These are phyloP conservation scores for Jaapia argillacea DNA, from an alignment of 768 basidiomycete species.

Conservation along the genomic window DNA sequence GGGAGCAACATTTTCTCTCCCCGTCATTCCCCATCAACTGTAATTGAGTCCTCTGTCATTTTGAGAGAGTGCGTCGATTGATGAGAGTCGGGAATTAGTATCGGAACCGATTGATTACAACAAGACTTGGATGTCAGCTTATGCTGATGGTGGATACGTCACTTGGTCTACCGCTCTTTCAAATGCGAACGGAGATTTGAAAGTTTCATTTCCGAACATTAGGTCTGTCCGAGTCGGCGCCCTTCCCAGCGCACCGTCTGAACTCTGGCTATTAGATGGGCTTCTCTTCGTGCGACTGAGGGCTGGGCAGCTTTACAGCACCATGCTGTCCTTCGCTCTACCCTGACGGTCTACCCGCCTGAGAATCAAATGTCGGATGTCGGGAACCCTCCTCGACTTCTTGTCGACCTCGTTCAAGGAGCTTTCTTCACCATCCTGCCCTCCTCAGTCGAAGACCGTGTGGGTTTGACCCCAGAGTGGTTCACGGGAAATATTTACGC, in stretches of 20 bases:
- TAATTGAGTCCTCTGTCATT: conserved; percentile 20
- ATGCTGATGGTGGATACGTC: conserved; percentile 50
- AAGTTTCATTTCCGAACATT: conserved; percentile 55
- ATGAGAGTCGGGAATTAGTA: conserved; percentile 23
- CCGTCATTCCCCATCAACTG: conserved; percentile 65
- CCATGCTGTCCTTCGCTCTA: conserved; percentile 58
- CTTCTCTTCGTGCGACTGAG: conserved; percentile 59
- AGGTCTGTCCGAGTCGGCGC: conserved; percentile 20
- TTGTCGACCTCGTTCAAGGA: conserved; percentile 55
- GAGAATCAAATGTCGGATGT: neutral
- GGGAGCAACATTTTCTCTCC: conserved; percentile 77
- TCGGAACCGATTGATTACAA: conserved; percentile 38
- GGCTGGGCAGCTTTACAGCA: conserved; percentile 88
- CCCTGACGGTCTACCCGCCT: conserved; percentile 48
- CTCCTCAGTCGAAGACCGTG: conserved; percentile 10
- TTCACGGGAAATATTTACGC: conserved; percentile 82
- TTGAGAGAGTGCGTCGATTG: neutral
- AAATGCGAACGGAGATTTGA: conserved; percentile 34
- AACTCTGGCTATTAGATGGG: conserved; percentile 42
- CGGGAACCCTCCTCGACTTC: conserved; percentile 31
- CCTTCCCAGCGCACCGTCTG: neutral
- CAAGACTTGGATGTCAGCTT: conserved; percentile 54
- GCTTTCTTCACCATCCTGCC: conserved; percentile 71
- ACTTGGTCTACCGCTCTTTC: conserved; percentile 42
- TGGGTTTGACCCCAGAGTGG: conserved; percentile 44